Percentiles rank a stretch among this genome's conserved stretches.
Evolutionary conservation across 2,329 filamentous ascomycete species (phyloP).

Genomic region (Alternaria arborescens): DNA sequence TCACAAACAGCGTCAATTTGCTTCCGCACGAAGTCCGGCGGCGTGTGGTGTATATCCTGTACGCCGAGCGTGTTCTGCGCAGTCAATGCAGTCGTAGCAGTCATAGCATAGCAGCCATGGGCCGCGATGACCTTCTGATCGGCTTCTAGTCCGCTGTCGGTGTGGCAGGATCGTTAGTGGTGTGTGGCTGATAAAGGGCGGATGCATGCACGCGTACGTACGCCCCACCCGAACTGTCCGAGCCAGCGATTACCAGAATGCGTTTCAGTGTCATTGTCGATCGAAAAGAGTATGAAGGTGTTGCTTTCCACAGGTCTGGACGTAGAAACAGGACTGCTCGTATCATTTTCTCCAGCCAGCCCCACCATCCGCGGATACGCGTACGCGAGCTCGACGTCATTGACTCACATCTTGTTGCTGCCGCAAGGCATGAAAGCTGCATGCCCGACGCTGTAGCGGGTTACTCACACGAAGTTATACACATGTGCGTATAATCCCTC

Average conservation of each 20-base stretch:
- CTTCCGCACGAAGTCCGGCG: slow-evolving; percentile 79
- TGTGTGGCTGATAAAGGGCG: slow-evolving; percentile 21
- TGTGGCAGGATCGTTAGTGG: slow-evolving; percentile 52
- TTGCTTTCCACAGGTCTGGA: slow-evolving; percentile 6
- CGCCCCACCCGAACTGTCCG: slow-evolving; percentile 91
- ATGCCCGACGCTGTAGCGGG: background rate
- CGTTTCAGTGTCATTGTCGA: slow-evolving; percentile 52
- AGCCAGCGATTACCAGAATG: slow-evolving; percentile 85
- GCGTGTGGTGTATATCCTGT: slow-evolving; percentile 79
- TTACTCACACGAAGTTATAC: background rate
- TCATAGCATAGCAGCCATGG: slow-evolving; percentile 95
- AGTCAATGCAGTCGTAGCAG: slow-evolving; percentile 93
- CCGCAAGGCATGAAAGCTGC: slow-evolving; percentile 2
- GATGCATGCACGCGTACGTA: slow-evolving; percentile 63
- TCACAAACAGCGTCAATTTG: slow-evolving; percentile 85
- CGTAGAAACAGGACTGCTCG: background rate
- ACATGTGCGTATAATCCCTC: background rate
- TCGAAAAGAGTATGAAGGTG: background rate
- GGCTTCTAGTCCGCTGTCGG: slow-evolving; percentile 79
- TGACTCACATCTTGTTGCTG: slow-evolving; percentile 8
- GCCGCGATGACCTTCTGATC: slow-evolving; percentile 94
- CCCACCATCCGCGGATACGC: slow-evolving; percentile 38
- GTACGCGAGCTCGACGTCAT: slow-evolving; percentile 40
- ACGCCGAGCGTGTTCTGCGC: slow-evolving; percentile 93
- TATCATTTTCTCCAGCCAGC: slow-evolving; percentile 19